Base-by-base conservation (phyloP, 2,329 filamentous ascomycete genomes). In the Pleurostoma richardsiae region DNA sequence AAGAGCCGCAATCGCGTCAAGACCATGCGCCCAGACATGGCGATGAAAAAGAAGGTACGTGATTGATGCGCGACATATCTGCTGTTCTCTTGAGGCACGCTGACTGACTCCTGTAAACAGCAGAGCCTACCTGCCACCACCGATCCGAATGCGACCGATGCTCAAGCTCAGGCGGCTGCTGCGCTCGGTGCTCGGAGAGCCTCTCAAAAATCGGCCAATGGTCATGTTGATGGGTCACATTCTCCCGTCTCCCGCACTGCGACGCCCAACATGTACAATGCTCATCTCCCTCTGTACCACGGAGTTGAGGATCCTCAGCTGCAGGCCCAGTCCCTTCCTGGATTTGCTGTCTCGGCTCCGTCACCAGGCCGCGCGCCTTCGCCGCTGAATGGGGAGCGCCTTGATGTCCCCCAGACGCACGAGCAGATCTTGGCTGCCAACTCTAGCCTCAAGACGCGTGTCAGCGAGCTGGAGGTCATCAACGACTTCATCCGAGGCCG, bases 1-100 rank as follows among this genome's bases (percentile, higher is more conserved):
- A 99, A 99, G 77, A 96, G 91, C 74, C 90, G 94, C 61, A 99
- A 99, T 71, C 85, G 94, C 54, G 92, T 97, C 58, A 97, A 97
- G 77, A 94, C 90, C 29, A 80, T 82, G 67, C 80, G 81, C 45
- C 82, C 87, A 6, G 88, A 91, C 59, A 80, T 88, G 52, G 83
- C 85, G 41, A 87, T 89, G 60, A 91, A 85, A 68, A 83, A 90
- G 69, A 95, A 95, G 84, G 89, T 90, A 72, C 61, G 70, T 62
- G 42, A 47, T 36, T 36, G 33, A 8, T 2, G 33, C n/a, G 8
- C 8, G 33, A 36, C 33, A 8, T n/a, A 36, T 8, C 33, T 36
- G 33, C 33, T 50, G 43, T 43, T 42, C 40, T 44, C 43, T 33
- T 46, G 36, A 2, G 27, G 10, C 42, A 6, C 40, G 29, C 29